phyloP scores from a whole-genome alignment of 2,329 filamentous ascomycete species.

The Diplodia intermedia region DNA sequence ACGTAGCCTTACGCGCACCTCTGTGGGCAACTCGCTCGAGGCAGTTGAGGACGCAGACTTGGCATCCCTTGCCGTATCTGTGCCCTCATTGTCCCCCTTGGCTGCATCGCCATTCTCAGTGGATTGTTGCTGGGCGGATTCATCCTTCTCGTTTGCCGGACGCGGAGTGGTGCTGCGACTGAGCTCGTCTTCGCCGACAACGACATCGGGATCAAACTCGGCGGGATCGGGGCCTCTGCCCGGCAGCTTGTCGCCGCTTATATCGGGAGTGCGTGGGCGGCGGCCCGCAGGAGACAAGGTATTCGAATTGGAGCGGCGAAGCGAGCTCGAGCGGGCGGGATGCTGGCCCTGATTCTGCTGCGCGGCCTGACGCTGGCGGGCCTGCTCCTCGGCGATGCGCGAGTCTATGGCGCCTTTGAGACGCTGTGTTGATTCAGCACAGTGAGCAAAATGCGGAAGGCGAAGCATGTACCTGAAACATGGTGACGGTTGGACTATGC shows the following conservation, averaged over 20 bases:
- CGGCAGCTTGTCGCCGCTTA: constrained; percentile 44
- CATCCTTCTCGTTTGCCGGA: constrained; percentile 52
- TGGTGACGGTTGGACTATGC: constrained; percentile 36
- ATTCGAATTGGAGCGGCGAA: constrained; percentile 55
- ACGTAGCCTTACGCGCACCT: constrained; percentile 76
- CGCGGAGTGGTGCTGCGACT: constrained; percentile 68
- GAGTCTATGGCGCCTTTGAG: constrained; percentile 85
- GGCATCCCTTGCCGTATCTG: constrained; percentile 40
- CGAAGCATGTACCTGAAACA: constrained; percentile 44
- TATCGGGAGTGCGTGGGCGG: constrained; percentile 44
- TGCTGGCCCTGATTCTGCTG: constrained; percentile 55
- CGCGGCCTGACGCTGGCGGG: constrained; percentile 67
- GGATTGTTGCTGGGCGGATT: constrained; percentile 34
- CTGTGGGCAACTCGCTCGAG: constrained; percentile 70
- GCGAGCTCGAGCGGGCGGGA: constrained; percentile 54
- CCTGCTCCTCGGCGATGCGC: constrained; percentile 90
- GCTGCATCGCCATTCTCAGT: constrained; percentile 40
- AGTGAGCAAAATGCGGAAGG: not conserved
- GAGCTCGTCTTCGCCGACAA: constrained; percentile 78
- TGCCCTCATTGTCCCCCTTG: constrained; percentile 42
- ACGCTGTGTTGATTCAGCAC: constrained; percentile 59
- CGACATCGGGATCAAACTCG: constrained; percentile 85
- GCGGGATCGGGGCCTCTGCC: constrained; percentile 78
- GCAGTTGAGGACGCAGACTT: constrained; percentile 43
- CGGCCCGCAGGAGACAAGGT: constrained; percentile 49